phyloP scores from a whole-genome alignment of 208 protist genomes.

The Wallacemonas collosoma region DNA sequence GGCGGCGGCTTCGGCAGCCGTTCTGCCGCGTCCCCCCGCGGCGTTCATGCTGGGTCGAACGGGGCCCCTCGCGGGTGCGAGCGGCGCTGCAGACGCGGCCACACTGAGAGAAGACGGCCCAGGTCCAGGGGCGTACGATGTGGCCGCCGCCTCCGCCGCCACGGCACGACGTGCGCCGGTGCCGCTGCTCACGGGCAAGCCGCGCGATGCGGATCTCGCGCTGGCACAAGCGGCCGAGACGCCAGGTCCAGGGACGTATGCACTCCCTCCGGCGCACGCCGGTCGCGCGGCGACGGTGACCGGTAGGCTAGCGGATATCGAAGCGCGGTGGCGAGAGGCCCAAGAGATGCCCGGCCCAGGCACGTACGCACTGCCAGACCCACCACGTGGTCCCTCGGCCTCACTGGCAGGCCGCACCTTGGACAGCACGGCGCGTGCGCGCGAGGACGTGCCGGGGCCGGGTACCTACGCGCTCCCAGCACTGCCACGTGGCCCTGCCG shows the following conservation, averaged over 20 bases:
- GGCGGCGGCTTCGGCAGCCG: not conserved
- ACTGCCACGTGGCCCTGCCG: not conserved
- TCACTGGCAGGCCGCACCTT: not conserved
- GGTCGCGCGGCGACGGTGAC: slow-evolving; percentile 3
- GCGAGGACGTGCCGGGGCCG: slow-evolving; percentile 26
- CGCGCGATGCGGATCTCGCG: slow-evolving; percentile 1
- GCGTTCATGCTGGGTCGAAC: slow-evolving; percentile 21
- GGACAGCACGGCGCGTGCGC: not conserved
- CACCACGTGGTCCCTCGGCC: too few relatives aligned
- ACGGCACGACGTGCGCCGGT: not conserved
- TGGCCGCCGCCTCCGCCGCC: not conserved
- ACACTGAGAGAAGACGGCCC: slow-evolving; percentile 13
- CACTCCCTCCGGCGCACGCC: not conserved
- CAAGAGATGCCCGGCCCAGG: too few relatives aligned
- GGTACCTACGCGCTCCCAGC: slow-evolving; percentile 26
- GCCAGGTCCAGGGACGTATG: slow-evolving; percentile 39
- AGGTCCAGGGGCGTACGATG: slow-evolving; percentile 49
- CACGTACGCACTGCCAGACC: too few relatives aligned
- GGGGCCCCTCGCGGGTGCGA: not conserved
- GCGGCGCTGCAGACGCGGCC: slow-evolving; percentile 9
- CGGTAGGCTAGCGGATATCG: not conserved
- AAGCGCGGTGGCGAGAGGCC: not conserved
- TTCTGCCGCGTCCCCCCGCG: slow-evolving; percentile 21
- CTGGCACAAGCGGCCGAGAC: slow-evolving; percentile 7
- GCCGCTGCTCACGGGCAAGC: slow-evolving; percentile 12